Evolutionary conservation across 495 filamentous ascomycete species (phyloP).

Genomic region (Lasiosphaeria hispida): DNA sequence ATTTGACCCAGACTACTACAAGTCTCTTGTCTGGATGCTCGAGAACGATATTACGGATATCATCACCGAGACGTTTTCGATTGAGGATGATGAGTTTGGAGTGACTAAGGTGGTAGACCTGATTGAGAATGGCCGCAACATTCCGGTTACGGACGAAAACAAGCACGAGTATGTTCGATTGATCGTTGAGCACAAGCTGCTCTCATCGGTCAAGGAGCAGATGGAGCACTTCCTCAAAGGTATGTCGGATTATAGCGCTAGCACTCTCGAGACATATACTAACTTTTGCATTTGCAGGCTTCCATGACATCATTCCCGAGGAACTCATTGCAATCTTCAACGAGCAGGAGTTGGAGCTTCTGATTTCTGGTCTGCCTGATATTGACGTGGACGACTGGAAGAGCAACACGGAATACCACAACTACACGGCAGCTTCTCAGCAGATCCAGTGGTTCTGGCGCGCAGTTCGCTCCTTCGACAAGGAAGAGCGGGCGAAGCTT

Average conservation of each 20-base stretch:
- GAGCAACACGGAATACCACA: conserved; percentile 97
- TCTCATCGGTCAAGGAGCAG: conserved; percentile 87
- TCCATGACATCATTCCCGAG: conserved; percentile 96
- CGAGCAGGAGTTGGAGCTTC: conserved; percentile 92
- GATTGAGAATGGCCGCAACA: conserved; percentile 80
- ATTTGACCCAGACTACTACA: conserved; percentile 97
- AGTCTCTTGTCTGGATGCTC: conserved; percentile 98
- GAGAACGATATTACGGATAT: conserved; percentile 99
- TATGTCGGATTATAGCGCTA: conserved; percentile 36
- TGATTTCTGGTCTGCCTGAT: conserved; percentile 96
- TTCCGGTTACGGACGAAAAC: conserved; percentile 94
- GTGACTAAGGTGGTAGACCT: conserved; percentile 85
- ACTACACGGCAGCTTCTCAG: conserved; percentile 88
- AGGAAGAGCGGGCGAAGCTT: conserved; percentile 96
- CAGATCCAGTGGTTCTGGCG: conserved; percentile 99
- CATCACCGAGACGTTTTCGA: conserved; percentile 94
- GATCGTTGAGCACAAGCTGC: conserved; percentile 90
- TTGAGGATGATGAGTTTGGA: conserved; percentile 90
- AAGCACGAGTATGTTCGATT: conserved; percentile 95
- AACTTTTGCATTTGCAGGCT: conserved; percentile 53
- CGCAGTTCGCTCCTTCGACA: conserved; percentile 95
- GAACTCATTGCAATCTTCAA: conserved; percentile 97
- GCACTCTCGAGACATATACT: conserved; percentile 12
- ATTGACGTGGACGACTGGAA: conserved; percentile 99
- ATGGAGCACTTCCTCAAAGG: conserved; percentile 93